Percentiles rank a stretch among this genome's conserved stretches.
These are phyloP conservation scores for Glonium stellatum DNA, from an alignment of 495 filamentous ascomycete species.

Conservation along the genomic window DNA sequence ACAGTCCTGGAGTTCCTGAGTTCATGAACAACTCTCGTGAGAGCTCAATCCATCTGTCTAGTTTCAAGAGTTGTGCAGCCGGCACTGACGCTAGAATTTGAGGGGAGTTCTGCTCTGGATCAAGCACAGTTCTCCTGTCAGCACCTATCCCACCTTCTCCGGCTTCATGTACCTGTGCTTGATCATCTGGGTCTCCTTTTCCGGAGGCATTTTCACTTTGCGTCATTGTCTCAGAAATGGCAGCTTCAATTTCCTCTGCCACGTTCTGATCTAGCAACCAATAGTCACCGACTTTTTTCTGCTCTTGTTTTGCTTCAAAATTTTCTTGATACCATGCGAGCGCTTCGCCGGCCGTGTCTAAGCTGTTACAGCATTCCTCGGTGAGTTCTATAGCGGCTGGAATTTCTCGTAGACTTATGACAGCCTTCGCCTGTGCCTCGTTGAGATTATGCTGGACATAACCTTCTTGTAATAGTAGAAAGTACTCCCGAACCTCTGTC, in stretches of 20 bases:
- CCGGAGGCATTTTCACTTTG: not conserved
- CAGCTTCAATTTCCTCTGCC: conserved; percentile 36
- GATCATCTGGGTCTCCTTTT: not conserved
- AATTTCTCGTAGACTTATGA: conserved; percentile 41
- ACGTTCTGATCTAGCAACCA: conserved; percentile 49
- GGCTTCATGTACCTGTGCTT: not conserved
- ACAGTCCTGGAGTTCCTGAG: not conserved
- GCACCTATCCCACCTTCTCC: not conserved
- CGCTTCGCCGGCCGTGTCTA: conserved; percentile 61
- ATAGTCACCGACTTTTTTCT: conserved; percentile 45
- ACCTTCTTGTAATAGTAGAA: conserved; percentile 52
- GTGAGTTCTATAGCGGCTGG: conserved; percentile 70
- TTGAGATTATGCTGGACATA: conserved; percentile 35
- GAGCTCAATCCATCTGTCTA: not conserved
- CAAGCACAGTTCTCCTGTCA: not conserved
- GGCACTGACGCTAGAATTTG: not conserved
- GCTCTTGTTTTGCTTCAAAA: conserved; percentile 49
- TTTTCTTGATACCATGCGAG: conserved; percentile 52
- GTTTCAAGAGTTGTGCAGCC: conserved; percentile 1
- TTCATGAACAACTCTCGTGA: conserved; percentile 24
- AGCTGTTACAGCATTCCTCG: conserved; percentile 52
- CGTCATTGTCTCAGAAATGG: not conserved
- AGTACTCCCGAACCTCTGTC: conserved; percentile 64
- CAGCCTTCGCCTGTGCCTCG: conserved; percentile 11
- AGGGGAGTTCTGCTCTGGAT: not conserved